These are phyloP conservation scores for Chrysosporium queenslandicum DNA, from an alignment of 2,329 filamentous ascomycete species.

Conservation along the genomic window DNA sequence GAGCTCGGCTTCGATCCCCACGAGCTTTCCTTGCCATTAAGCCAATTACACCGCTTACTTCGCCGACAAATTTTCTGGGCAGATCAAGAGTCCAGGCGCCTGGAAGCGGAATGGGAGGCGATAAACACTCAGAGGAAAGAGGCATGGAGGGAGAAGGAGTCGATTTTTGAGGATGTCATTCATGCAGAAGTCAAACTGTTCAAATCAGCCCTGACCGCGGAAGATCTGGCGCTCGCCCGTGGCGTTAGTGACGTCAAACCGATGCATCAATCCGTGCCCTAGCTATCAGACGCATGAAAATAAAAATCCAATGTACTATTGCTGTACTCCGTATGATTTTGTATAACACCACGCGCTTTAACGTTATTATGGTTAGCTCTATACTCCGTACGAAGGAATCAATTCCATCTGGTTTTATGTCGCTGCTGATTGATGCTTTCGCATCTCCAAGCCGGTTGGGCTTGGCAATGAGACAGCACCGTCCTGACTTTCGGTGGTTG, in stretches of 20 bases:
- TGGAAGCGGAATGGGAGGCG: slow-evolving; percentile 34
- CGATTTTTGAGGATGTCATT: slow-evolving; percentile 36
- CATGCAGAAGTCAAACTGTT: slow-evolving; percentile 34
- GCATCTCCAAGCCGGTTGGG: too few relatives aligned
- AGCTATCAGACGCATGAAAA: too few relatives aligned
- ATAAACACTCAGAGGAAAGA: slow-evolving; percentile 31
- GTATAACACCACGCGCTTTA: too few relatives aligned
- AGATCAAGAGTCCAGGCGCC: slow-evolving; percentile 32
- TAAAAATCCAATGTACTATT: too few relatives aligned
- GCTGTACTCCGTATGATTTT: too few relatives aligned
- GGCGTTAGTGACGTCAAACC: neutral
- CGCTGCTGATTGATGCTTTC: too few relatives aligned
- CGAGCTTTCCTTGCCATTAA: slow-evolving; percentile 35
- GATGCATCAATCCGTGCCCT: neutral
- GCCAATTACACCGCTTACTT: slow-evolving; percentile 37
- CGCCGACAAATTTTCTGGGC: slow-evolving; percentile 42
- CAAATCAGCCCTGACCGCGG: slow-evolving; percentile 18
- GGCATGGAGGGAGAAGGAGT: slow-evolving; percentile 36
- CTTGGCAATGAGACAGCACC: too few relatives aligned
- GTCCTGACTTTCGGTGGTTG: too few relatives aligned
- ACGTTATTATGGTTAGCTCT: too few relatives aligned
- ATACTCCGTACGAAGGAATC: too few relatives aligned
- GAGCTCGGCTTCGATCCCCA: slow-evolving; percentile 37
- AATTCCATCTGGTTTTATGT: too few relatives aligned
- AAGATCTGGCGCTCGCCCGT: slow-evolving; percentile 9